A percentile compares a stretch with the other conserved stretches of the same genome.
Conservation (phyloP, 2,329 filamentous ascomycete species). For the Cercospora sp. region DNA sequence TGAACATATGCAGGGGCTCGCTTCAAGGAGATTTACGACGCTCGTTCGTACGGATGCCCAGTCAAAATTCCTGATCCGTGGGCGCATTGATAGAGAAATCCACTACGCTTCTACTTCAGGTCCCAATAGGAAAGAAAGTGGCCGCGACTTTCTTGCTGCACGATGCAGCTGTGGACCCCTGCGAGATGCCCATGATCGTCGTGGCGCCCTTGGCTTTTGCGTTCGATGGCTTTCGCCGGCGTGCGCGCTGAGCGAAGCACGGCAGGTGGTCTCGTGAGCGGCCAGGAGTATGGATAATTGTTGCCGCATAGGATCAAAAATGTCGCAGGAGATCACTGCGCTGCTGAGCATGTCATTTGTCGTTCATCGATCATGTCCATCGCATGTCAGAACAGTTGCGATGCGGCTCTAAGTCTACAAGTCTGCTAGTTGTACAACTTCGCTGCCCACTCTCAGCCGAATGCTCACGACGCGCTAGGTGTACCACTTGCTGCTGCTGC, state of each 20-base stretch:
- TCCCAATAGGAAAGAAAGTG: background rate
- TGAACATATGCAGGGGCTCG: background rate
- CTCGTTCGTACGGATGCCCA: background rate
- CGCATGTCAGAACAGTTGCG: background rate
- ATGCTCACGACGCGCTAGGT: background rate
- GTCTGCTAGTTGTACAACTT: background rate
- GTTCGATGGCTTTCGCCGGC: background rate
- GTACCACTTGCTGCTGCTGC: constrained; percentile 2
- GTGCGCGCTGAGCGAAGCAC: background rate
- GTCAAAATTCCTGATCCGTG: background rate
- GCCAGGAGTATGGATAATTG: background rate
- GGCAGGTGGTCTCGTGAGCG: constrained; percentile 15
- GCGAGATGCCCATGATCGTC: background rate
- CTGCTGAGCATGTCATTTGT: background rate
- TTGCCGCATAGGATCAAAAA: background rate
- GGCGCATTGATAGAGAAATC: background rate
- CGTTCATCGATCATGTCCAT: background rate
- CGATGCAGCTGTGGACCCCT: background rate
- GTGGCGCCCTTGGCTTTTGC: background rate
- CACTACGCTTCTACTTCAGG: background rate
- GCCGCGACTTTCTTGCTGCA: constrained; percentile 2
- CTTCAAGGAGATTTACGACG: background rate
- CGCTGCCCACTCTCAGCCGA: background rate
- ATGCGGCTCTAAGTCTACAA: constrained; percentile 1
- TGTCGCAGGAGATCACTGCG: background rate